Evolutionary conservation across 768 basidiomycete species (phyloP).

Genomic region (Gloeopeniophorella convolvens): DNA sequence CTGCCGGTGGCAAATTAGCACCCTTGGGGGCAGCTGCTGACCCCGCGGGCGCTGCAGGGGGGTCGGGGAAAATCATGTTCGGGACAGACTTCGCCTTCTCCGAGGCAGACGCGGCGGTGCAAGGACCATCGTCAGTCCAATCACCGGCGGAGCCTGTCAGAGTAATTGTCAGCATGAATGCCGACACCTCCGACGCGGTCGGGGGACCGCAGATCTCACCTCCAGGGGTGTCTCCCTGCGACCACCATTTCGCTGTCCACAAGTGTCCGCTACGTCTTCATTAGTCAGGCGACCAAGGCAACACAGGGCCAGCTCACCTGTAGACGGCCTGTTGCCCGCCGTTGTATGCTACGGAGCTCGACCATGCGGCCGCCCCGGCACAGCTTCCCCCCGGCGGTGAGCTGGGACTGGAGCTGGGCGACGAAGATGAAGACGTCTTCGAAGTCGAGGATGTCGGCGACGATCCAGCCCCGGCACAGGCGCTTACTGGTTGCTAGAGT

Average conservation of each 20-base stretch:
- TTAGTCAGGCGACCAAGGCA: slow-evolving; percentile 1
- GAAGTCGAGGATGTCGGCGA: slow-evolving; percentile 19
- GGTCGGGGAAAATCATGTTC: not conserved
- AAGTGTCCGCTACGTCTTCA: slow-evolving; percentile 28
- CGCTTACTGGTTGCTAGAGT: slow-evolving; percentile 38
- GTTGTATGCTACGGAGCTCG: slow-evolving; percentile 39
- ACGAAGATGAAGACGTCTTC: slow-evolving; percentile 18
- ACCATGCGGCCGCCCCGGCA: slow-evolving; percentile 47
- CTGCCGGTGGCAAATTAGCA: too few relatives aligned
- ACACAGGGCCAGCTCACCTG: slow-evolving; percentile 34
- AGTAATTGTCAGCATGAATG: not conserved
- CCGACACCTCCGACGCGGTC: not conserved
- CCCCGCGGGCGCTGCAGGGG: too few relatives aligned
- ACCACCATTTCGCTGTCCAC: slow-evolving; percentile 59
- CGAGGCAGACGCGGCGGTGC: slow-evolving; percentile 23
- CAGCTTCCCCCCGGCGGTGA: slow-evolving; percentile 33
- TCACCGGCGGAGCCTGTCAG: slow-evolving; percentile 41
- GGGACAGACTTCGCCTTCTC: not conserved
- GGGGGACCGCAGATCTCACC: slow-evolving; percentile 25
- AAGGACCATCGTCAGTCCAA: slow-evolving; percentile 54
- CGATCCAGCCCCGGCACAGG: slow-evolving; percentile 36
- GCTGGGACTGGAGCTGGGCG: slow-evolving; percentile 14
- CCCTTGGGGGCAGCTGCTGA: too few relatives aligned
- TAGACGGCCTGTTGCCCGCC: slow-evolving; percentile 47
- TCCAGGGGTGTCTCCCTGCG: slow-evolving; percentile 46